These are phyloP conservation scores for Metschnikowia continentalis DNA, from an alignment of 805 yeast genomes.

Conservation along the genomic window DNA sequence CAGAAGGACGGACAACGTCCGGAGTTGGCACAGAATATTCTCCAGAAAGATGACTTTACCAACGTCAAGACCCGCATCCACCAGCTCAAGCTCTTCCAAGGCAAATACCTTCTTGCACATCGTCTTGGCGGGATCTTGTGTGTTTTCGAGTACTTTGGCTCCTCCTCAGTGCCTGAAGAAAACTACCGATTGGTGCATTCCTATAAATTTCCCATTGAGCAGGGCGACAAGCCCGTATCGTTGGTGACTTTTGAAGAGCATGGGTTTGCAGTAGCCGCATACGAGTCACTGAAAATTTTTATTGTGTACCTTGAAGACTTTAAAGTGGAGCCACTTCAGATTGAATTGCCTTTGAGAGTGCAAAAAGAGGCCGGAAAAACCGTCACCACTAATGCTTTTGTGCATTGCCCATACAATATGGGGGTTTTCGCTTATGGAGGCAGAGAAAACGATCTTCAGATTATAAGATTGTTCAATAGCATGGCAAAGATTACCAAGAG, in stretches of 20 bases:
- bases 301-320: slow-evolving; percentile 33
- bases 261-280: slow-evolving; percentile 40
- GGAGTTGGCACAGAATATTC: slow-evolving; percentile 43
- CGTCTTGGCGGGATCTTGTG: slow-evolving; percentile 42
- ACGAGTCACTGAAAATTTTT: slow-evolving; percentile 42
- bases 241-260: slow-evolving; percentile 25
- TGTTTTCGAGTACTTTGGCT: slow-evolving; percentile 30
- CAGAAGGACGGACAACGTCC: slow-evolving; percentile 64
- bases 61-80: slow-evolving; percentile 32
- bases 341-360: slow-evolving; percentile 16
- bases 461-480: slow-evolving; percentile 36
- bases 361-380: background rate
- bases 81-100: slow-evolving; percentile 27
- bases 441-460: slow-evolving; percentile 66
- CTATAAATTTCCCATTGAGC: slow-evolving; percentile 22
- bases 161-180: slow-evolving; percentile 28
- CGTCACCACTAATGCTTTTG: slow-evolving; percentile 40
- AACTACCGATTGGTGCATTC: slow-evolving; percentile 36
- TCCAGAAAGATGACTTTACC: slow-evolving; percentile 25
- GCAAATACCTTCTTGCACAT: slow-evolving; percentile 37
- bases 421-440: slow-evolving; percentile 81
- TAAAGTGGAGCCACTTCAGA: slow-evolving; percentile 26
- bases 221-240: slow-evolving; percentile 30
- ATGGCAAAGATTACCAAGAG: slow-evolving; percentile 13
- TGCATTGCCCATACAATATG: slow-evolving; percentile 42